Evolutionary conservation across 2,329 filamentous ascomycete species (phyloP).

Genomic region (Akanthomyces uredinophilus): DNA sequence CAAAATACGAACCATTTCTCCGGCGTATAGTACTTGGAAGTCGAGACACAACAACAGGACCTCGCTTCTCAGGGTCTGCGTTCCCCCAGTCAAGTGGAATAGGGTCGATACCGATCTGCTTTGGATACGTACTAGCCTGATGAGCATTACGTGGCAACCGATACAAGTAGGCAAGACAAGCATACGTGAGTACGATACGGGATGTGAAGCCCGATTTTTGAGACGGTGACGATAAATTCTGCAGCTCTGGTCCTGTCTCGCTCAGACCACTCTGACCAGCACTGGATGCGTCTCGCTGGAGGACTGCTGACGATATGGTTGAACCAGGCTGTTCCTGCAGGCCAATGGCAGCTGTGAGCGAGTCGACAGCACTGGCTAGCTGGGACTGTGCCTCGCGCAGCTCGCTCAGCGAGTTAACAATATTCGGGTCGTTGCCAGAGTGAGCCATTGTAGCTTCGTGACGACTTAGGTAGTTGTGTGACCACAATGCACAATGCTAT

Average conservation of each 20-base stretch:
- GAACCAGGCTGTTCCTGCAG: background rate
- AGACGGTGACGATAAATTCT: slow-evolving; percentile 26
- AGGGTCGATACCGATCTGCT: slow-evolving; percentile 91
- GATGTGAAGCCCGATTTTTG: slow-evolving; percentile 46
- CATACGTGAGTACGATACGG: slow-evolving; percentile 50
- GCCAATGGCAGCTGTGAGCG: slow-evolving; percentile 30
- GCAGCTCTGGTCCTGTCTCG: slow-evolving; percentile 14
- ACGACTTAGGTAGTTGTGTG: background rate
- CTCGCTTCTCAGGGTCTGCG: slow-evolving; percentile 66
- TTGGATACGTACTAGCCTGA: slow-evolving; percentile 68
- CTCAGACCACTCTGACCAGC: background rate
- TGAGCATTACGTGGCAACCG: background rate
- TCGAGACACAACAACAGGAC: slow-evolving; percentile 83
- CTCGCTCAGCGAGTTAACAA: slow-evolving; percentile 29
- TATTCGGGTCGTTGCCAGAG: background rate
- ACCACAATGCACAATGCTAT: background rate
- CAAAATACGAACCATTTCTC: slow-evolving; percentile 63
- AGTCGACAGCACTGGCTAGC: slow-evolving; percentile 36
- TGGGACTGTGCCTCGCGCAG: slow-evolving; percentile 39
- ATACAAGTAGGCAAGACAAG: background rate
- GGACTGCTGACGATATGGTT: background rate
- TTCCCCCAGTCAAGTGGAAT: slow-evolving; percentile 84
- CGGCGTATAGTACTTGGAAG: slow-evolving; percentile 68
- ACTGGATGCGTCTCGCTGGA: background rate
- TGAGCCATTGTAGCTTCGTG: slow-evolving; percentile 11